phyloP scores from a whole-genome alignment of 2,329 filamentous ascomycete species.

The Alternaria sp. region DNA sequence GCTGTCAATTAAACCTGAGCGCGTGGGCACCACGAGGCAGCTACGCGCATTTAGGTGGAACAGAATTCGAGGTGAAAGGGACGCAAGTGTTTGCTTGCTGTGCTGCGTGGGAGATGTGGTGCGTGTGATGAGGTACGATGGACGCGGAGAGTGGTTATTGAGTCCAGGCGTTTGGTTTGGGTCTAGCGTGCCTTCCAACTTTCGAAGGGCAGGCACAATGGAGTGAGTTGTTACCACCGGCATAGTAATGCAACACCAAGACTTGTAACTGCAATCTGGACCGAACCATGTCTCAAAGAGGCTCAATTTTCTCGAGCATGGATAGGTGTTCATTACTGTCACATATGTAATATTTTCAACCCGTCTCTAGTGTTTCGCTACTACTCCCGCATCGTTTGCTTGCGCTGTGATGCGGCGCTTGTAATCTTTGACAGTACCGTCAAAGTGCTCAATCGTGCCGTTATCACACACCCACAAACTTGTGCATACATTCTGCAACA shows the following conservation, averaged over 20 bases:
- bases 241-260: conserved; percentile 1
- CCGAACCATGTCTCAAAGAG: background rate
- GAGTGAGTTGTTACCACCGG: conserved; percentile 15
- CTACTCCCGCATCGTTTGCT: conserved; percentile 87
- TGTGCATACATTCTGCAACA: conserved; percentile 95
- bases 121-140: conserved; percentile 27
- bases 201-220: conserved; percentile 14
- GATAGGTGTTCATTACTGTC: background rate
- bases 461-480: conserved; percentile 96
- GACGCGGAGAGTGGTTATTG: conserved; percentile 25
- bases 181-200: conserved; percentile 32
- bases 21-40: conserved; percentile 34
- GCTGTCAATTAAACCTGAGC: conserved; percentile 37
- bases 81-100: conserved; percentile 22
- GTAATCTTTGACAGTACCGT: conserved; percentile 93
- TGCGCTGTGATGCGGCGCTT: conserved; percentile 95
- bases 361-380: conserved; percentile 60
- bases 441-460: conserved; percentile 94
- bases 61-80: conserved; percentile 16
- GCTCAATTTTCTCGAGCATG: background rate
- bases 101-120: conserved; percentile 18
- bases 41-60: conserved; percentile 37
- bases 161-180: conserved; percentile 23
- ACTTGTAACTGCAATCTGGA: background rate
- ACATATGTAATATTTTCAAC: background rate